Conservation (phyloP, 2,329 filamentous ascomycete species). For the Biscogniauxia mediterranea region DNA sequence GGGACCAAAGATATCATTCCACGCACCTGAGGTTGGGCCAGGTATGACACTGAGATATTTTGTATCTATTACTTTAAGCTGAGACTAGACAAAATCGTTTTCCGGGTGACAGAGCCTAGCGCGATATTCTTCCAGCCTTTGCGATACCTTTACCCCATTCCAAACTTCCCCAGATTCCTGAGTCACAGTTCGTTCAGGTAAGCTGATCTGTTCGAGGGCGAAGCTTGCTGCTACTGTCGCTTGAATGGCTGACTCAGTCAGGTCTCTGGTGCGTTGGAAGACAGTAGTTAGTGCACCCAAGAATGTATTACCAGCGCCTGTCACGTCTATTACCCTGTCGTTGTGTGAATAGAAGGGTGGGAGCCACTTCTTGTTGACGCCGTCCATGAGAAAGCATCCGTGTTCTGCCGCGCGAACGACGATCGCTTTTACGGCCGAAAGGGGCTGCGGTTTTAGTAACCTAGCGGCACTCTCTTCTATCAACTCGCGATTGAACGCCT, state of each 20-base stretch:
- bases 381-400: constrained; percentile 26
- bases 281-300: constrained; percentile 33
- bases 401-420: constrained; percentile 33
- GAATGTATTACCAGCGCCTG: constrained; percentile 38
- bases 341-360: constrained; percentile 27
- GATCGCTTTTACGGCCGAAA: constrained; percentile 7
- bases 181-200: neutral
- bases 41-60: neutral
- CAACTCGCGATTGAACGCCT: constrained; percentile 26
- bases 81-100: neutral
- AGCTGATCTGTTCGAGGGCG: constrained; percentile 4
- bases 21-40: too few relatives aligned
- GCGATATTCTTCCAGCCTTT: neutral
- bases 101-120: neutral
- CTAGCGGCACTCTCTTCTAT: constrained; percentile 13
- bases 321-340: constrained; percentile 32
- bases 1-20: neutral
- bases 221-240: constrained; percentile 28
- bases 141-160: neutral
- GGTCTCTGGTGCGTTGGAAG: constrained; percentile 22
- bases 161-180: neutral
- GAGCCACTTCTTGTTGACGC: constrained; percentile 22
- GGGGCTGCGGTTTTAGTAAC: constrained; percentile 26
- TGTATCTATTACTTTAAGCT: neutral
- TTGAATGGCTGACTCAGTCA: constrained; percentile 28